phyloP scores from a whole-genome alignment of 805 yeast species.

The Starmera dryadoides region DNA sequence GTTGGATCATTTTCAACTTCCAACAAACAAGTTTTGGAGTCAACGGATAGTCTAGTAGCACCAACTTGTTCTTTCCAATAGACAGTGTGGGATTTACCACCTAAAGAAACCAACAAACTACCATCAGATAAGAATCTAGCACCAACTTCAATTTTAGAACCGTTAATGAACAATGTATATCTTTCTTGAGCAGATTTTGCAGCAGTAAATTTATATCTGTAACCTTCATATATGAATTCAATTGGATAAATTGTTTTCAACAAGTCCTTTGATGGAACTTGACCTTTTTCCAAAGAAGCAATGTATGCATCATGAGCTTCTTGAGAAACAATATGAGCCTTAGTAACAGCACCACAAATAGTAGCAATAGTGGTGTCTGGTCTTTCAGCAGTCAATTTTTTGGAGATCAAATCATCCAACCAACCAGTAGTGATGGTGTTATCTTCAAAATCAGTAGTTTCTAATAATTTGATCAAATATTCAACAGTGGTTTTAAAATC shows the following conservation, averaged over 20 bases:
- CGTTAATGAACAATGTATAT: constrained; percentile 88
- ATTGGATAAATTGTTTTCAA: constrained; percentile 86
- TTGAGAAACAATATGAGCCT: constrained; percentile 77
- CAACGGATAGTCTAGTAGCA: constrained; percentile 91
- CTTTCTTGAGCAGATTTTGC: constrained; percentile 84
- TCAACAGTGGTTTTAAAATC: constrained; percentile 98
- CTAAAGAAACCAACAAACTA: constrained; percentile 80
- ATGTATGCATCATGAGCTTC: constrained; percentile 63
- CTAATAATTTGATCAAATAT: constrained; percentile 87
- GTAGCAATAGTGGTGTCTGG: constrained; percentile 91
- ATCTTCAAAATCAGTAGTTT: constrained; percentile 93
- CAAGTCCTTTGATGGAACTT: constrained; percentile 77
- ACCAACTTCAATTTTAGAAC: constrained; percentile 82
- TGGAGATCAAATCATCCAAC: constrained; percentile 93
- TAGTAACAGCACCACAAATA: constrained; percentile 96
- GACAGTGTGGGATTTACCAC: constrained; percentile 89
- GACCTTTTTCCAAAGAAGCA: constrained; percentile 86
- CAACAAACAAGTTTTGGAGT: constrained; percentile 87
- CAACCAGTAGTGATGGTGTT: constrained; percentile 98
- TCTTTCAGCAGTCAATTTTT: constrained; percentile 92
- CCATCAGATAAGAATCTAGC: constrained; percentile 91
- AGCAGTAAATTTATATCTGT: constrained; percentile 89
- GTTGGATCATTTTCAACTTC: constrained; percentile 98
- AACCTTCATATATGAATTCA: constrained; percentile 93
- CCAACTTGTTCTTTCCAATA: constrained; percentile 98